Conservation (phyloP, 192 early-diverging fungal genomes). For the Coemansia guatemalensis region DNA sequence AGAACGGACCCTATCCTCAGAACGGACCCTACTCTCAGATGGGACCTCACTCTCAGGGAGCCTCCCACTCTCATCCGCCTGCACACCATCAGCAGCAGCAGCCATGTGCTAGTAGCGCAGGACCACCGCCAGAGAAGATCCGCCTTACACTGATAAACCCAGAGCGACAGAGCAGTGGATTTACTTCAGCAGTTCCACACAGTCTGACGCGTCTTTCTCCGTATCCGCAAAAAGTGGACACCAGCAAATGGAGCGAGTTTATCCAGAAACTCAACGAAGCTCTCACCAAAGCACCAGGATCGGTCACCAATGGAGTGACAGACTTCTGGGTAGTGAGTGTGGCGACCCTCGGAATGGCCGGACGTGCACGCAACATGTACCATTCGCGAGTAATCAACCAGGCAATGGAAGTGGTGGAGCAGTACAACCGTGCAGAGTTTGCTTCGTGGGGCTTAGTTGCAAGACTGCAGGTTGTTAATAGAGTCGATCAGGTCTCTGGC, state of each 20-base stretch:
- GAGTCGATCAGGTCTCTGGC: neutral
- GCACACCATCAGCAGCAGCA: conserved; percentile 5
- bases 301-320: conserved; percentile 19
- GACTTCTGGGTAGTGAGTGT: conserved; percentile 29
- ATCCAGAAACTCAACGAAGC: conserved; percentile 32
- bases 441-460: conserved; percentile 21
- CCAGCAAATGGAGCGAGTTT: conserved; percentile 18
- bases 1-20: too few species aligned
- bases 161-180: conserved; percentile 24
- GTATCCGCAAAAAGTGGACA: conserved; percentile 3
- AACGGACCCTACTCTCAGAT: too few species aligned
- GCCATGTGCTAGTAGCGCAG: neutral
- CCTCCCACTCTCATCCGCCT: neutral
- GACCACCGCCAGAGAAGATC: conserved; percentile 1
- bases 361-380: conserved; percentile 18
- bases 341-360: conserved; percentile 28
- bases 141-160: conserved; percentile 28
- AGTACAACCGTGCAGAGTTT: conserved; percentile 32
- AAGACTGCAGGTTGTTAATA: conserved; percentile 4
- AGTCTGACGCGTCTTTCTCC: conserved; percentile 7
- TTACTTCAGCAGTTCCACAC: conserved; percentile 18
- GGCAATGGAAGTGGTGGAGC: conserved; percentile 22
- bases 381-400: conserved; percentile 9
- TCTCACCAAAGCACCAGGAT: conserved; percentile 27
- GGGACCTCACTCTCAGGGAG: too few species aligned